Evolutionary conservation across 768 basidiomycete species (phyloP), one percentile per base, ranked within the genome.

Genomic region (Lentinula edodes): DNA sequence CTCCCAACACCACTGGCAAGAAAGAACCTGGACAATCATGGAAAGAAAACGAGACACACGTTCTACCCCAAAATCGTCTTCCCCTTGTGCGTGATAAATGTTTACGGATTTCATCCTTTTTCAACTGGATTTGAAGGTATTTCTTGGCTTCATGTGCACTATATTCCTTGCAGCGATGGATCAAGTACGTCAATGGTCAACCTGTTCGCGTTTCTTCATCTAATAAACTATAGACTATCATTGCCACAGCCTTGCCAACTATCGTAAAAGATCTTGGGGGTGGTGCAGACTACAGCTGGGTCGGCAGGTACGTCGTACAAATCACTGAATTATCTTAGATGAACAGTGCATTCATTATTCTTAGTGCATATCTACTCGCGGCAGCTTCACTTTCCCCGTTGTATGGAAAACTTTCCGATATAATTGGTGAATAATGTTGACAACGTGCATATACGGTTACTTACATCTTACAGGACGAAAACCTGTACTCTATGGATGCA

Each of bases 221-320:
- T 51, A 16, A 45, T 43, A 7, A 16, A 23, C 23, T 32, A 18
- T 36, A 86, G 84, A 86, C 84, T 15, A 86, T 87, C 61, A 84
- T 90, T 10, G 83, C 88, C 9, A 90, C 89, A 6, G 89, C 89
- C n/a, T 73, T 91, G 35, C 89, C 89, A 1, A 89, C 87, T 0
- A 90, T 91, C 54, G 85, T 89, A 10, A 70, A 67, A n/a, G 69
- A 87, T 23, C 78, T 91, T 0, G 83, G 86, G 48, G 88, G 85
- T 32, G 86, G 85, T 5, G 78, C 70, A 13, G 76, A 76, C 41
- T 90, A 91, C 63, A 84, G 86, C 55, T 91, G 90, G 89, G 86
- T 90, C 42, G 87, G 87, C 60, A 86, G 81, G 88, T 85, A 56
- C 15, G 78, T 70, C 20, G 50, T 16, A 42, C 16, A 18, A 34